These are phyloP conservation scores for Puccinia polysora DNA, from an alignment of 1,284 basidiomycete species.

Conservation along the genomic window DNA sequence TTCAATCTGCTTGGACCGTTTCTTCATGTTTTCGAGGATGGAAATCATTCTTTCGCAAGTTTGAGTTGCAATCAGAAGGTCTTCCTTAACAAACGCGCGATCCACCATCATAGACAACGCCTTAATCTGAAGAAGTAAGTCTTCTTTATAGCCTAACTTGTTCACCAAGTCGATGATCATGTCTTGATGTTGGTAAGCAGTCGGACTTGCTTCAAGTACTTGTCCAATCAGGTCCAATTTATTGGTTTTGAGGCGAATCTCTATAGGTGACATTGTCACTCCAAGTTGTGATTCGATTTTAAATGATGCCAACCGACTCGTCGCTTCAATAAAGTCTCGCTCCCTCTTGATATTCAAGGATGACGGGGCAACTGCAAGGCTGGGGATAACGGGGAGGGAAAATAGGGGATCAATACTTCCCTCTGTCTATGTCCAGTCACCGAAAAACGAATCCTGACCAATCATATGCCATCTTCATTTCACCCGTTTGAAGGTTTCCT, in stretches of 20 bases:
- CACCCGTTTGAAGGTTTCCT: conserved; percentile 82
- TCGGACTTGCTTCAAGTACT: conserved; percentile 71
- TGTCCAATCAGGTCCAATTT: conserved; percentile 70
- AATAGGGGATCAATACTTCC: too few species aligned
- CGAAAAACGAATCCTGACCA: conserved; percentile 70
- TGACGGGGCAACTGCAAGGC: conserved; percentile 66
- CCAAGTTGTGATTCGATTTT: conserved; percentile 70
- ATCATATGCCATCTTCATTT: conserved; percentile 91
- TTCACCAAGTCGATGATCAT: conserved; percentile 79
- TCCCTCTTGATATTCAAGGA: conserved; percentile 66
- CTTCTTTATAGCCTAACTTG: conserved; percentile 73
- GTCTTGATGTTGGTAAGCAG: conserved; percentile 80
- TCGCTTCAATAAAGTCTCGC: conserved; percentile 89
- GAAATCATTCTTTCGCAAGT: conserved; percentile 68
- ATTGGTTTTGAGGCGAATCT: conserved; percentile 81
- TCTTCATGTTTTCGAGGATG: conserved; percentile 59
- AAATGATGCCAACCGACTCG: conserved; percentile 75
- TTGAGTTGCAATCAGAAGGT: conserved; percentile 69
- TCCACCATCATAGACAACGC: conserved; percentile 80
- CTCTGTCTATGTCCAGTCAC: too few species aligned
- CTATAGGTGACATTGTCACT: conserved; percentile 74
- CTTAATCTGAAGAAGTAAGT: conserved; percentile 69
- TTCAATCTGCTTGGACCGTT: conserved; percentile 33
- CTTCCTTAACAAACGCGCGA: conserved; percentile 71
- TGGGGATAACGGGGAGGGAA: conserved; percentile 51